Conservation (phyloP, 2,329 filamentous ascomycete genomes). For the Fusarium pseudocircinatum region DNA sequence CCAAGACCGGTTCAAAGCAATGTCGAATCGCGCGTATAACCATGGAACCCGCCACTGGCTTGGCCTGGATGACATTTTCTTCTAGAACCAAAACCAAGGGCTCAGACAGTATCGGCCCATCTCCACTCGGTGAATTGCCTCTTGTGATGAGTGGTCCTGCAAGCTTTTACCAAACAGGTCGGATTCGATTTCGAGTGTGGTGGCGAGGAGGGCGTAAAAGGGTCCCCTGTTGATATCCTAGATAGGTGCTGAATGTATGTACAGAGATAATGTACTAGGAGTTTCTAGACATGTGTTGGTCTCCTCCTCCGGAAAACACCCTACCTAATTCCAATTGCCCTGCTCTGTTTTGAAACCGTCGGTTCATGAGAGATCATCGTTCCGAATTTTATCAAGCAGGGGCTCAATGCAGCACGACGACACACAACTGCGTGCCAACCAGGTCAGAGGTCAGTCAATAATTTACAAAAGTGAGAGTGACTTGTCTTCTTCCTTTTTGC, state of each 20-base stretch:
- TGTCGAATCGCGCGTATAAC: background rate
- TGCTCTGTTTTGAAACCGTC: slow-evolving; percentile 1
- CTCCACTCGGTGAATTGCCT: background rate
- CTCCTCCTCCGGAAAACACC: slow-evolving; percentile 1
- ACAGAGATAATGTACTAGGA: background rate
- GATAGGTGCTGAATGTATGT: background rate
- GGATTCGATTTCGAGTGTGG: background rate
- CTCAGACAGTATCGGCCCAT: background rate
- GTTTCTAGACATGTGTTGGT: background rate
- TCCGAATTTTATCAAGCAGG: slow-evolving; percentile 7
- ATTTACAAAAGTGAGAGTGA: background rate
- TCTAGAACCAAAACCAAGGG: background rate
- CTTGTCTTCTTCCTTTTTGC: slow-evolving; percentile 1
- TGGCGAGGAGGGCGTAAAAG: slow-evolving; percentile 5
- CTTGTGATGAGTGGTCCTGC: background rate
- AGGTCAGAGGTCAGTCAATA: background rate
- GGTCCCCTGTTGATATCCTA: background rate
- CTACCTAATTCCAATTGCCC: background rate
- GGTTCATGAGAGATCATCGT: slow-evolving; percentile 10
- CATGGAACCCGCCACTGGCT: background rate
- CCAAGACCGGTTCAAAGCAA: background rate
- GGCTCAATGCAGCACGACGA: background rate
- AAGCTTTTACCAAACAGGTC: background rate
- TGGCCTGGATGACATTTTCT: slow-evolving; percentile 1
- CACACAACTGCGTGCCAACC: background rate